Percentiles rank a stretch among this genome's conserved stretches.
Evolutionary conservation across 805 yeast genomes (phyloP).

Genomic region (Candida oleophila): DNA sequence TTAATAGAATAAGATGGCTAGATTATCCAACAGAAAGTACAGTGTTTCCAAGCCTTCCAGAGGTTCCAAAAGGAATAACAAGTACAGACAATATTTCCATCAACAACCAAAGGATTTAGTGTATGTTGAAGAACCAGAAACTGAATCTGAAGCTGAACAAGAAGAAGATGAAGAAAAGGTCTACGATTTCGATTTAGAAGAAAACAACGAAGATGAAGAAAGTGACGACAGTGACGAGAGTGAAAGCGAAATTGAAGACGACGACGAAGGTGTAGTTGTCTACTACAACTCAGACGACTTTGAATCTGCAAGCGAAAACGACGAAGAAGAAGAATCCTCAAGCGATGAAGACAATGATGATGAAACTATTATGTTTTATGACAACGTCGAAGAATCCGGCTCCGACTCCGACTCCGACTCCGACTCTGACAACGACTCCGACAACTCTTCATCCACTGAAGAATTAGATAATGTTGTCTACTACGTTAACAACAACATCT

Average conservation of each 20-base stretch:
- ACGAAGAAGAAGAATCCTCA: conserved; percentile 7
- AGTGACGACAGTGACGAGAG: conserved; percentile 1
- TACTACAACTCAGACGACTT: conserved; percentile 4
- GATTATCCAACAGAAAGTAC: conserved; percentile 7
- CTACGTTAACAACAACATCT: conserved; percentile 13
- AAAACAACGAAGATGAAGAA: not conserved
- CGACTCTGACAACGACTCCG: conserved; percentile 21
- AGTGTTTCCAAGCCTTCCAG: conserved; percentile 11
- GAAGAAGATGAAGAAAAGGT: conserved; percentile 13
- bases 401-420: conserved; percentile 12
- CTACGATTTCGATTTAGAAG: conserved; percentile 5
- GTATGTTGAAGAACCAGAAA: conserved; percentile 45
- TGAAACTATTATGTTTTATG: conserved; percentile 9
- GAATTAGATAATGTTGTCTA: conserved; percentile 27
- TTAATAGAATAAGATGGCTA: conserved; percentile 4
- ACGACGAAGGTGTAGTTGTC: conserved; percentile 6
- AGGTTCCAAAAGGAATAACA: conserved; percentile 6
- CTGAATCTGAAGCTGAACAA: conserved; percentile 19
- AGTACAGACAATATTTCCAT: conserved; percentile 33
- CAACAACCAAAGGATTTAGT: conserved; percentile 34
- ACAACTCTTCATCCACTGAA: conserved; percentile 25
- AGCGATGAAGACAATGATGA: conserved; percentile 14
- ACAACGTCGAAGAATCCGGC: not conserved
- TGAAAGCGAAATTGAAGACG: conserved; percentile 6
- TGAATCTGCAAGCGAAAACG: conserved; percentile 6